Percentiles rank a stretch among this genome's conserved stretches.
Evolutionary conservation across 2,329 filamentous ascomycete genomes (phyloP).

Genomic region (Verticillium nubilum): DNA sequence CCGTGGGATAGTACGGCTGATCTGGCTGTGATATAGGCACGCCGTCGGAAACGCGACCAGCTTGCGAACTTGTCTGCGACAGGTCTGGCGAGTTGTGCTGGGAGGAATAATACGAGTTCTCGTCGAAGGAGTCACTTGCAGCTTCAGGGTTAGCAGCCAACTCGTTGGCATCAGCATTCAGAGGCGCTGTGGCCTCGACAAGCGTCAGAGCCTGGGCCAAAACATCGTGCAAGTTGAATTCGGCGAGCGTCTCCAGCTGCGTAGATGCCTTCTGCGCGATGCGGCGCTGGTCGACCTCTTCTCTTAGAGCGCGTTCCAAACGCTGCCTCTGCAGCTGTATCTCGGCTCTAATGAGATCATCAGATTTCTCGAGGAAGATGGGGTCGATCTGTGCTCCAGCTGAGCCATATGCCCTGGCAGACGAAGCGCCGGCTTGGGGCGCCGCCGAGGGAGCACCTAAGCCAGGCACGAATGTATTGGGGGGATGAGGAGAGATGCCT

Average conservation of each 20-base stretch:
- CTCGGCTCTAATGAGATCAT: constrained; percentile 77
- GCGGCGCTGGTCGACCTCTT: constrained; percentile 65
- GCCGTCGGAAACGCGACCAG: constrained; percentile 39
- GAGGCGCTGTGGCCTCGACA: constrained; percentile 61
- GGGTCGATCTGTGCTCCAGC: constrained; percentile 69
- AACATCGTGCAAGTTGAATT: constrained; percentile 68
- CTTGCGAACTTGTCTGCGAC: constrained; percentile 37
- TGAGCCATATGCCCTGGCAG: constrained; percentile 35
- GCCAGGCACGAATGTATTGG: constrained; percentile 16
- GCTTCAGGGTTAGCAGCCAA: constrained; percentile 52
- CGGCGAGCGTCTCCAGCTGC: constrained; percentile 49
- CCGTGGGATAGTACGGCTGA: constrained; percentile 2
- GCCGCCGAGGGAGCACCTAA: constrained; percentile 11
- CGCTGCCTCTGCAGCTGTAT: constrained; percentile 73
- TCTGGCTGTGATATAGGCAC: constrained; percentile 16
- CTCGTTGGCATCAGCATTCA: constrained; percentile 49
- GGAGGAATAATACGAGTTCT: constrained; percentile 95
- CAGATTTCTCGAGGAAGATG: constrained; percentile 79
- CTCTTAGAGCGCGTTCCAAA: constrained; percentile 70
- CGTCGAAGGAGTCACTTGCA: constrained; percentile 78
- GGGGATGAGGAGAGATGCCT: neutral
- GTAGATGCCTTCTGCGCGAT: constrained; percentile 33
- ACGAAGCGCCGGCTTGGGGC: constrained; percentile 25
- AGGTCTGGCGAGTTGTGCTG: constrained; percentile 72
- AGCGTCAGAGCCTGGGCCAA: constrained; percentile 64